Evolutionary conservation across 192 early-diverging fungal genomes (phyloP).

Genomic region (Obelidium mucronatum): DNA sequence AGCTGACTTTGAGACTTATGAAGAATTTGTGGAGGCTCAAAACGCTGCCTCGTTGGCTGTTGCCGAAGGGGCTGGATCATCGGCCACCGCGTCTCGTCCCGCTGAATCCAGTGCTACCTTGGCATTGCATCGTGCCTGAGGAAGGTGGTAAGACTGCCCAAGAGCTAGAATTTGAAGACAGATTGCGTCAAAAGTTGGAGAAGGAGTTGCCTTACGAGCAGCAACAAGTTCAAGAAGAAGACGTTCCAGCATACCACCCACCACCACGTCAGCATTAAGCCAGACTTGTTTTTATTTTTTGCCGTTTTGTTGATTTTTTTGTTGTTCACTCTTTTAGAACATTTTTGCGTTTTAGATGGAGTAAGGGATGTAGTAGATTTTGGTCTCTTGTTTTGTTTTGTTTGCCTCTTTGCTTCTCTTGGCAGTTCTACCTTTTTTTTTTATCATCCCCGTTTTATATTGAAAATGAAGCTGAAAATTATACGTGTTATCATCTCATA

Average conservation of each 20-base stretch:
- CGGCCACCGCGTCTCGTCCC: not conserved
- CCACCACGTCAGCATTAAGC: not conserved
- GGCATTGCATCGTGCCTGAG: not conserved
- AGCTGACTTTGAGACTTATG: constrained; percentile 14
- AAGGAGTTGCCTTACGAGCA: not conserved
- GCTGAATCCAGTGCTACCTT: not conserved
- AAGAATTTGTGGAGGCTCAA: constrained; percentile 14
- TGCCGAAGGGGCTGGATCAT: not conserved
- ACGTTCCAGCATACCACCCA: not conserved
- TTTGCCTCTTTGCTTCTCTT: too few relatives aligned
- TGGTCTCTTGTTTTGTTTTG: too few relatives aligned
- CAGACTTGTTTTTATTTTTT: not conserved
- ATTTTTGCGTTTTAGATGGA: too few relatives aligned
- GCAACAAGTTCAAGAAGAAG: not conserved
- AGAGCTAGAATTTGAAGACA: constrained; percentile 4
- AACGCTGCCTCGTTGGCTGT: not conserved
- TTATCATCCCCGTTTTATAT: too few relatives aligned
- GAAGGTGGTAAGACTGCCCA: not conserved
- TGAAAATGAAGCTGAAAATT: too few relatives aligned
- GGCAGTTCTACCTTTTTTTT: too few relatives aligned
- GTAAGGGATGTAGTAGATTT: too few relatives aligned
- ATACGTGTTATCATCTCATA: too few relatives aligned
- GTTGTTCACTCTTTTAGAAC: not conserved
- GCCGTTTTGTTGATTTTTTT: not conserved
- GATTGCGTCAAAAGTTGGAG: constrained; percentile 2